Evolutionary conservation across 768 basidiomycete species (phyloP).

Genomic region (Tulasnella sp.): DNA sequence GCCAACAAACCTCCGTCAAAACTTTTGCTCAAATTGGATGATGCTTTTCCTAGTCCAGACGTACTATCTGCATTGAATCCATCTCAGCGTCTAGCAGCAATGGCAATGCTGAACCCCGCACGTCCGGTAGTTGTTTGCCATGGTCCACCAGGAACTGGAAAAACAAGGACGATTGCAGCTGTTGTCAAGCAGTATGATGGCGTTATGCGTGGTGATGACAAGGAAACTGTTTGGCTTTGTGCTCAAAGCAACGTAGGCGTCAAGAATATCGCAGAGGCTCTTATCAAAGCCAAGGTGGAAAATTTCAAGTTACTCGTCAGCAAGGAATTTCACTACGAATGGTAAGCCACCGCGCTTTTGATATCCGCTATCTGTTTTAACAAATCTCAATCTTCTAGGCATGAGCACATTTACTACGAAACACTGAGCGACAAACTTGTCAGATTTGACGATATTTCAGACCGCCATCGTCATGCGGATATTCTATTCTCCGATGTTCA

Average conservation of each 20-base stretch:
- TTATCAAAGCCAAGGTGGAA: conserved; percentile 35
- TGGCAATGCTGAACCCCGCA: conserved; percentile 29
- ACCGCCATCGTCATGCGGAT: too few species aligned
- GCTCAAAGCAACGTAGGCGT: conserved; percentile 82
- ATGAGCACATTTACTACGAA: conserved; percentile 58
- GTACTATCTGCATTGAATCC: conserved; percentile 21
- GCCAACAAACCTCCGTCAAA: background rate
- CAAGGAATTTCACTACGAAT: conserved; percentile 47
- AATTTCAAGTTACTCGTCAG: conserved; percentile 58
- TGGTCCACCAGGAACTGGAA: conserved; percentile 33
- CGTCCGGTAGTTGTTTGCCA: conserved; percentile 13
- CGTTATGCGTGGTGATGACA: conserved; percentile 43
- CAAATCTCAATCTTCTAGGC: conserved; percentile 39
- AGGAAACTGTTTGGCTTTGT: too few species aligned
- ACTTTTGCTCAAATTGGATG: too few species aligned
- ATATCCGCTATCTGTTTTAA: background rate
- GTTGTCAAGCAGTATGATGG: conserved; percentile 28
- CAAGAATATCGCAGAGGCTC: conserved; percentile 77
- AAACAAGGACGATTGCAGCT: conserved; percentile 57
- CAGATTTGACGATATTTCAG: too few species aligned
- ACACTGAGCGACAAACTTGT: too few species aligned
- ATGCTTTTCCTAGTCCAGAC: too few species aligned
- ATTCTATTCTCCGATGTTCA: conserved; percentile 25
- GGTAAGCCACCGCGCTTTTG: conserved; percentile 34
- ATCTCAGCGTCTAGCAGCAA: conserved; percentile 30